These are phyloP conservation scores for Fomitopsis schrenkii DNA, from an alignment of 1,284 basidiomycete species.

Conservation along the genomic window DNA sequence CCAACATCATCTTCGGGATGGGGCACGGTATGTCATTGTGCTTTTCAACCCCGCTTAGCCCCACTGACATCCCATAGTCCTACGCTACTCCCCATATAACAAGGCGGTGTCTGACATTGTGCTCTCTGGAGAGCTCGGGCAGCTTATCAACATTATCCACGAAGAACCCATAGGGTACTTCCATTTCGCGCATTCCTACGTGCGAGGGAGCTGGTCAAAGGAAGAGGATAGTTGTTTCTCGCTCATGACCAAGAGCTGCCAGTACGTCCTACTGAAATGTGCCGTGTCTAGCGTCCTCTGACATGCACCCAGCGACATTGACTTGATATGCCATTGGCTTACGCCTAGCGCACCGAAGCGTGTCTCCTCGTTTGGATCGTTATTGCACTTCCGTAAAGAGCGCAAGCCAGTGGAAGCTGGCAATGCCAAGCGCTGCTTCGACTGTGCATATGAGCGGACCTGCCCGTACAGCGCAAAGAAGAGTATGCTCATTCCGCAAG, in stretches of 20 bases:
- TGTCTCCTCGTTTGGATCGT: slow-evolving; percentile 81
- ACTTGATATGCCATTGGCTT: slow-evolving; percentile 77
- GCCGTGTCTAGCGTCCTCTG: background rate
- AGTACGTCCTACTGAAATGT: slow-evolving; percentile 41
- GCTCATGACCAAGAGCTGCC: slow-evolving; percentile 86
- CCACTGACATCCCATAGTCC: slow-evolving; percentile 41
- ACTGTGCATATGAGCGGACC: slow-evolving; percentile 65
- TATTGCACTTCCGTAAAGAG: slow-evolving; percentile 74
- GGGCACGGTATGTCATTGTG: slow-evolving; percentile 58
- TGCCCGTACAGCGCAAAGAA: slow-evolving; percentile 86
- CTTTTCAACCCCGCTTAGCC: background rate
- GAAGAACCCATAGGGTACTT: slow-evolving; percentile 76
- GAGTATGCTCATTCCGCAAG: slow-evolving; percentile 39
- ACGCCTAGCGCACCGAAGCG: slow-evolving; percentile 57
- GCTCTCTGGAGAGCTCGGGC: slow-evolving; percentile 66
- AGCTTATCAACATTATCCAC: slow-evolving; percentile 76
- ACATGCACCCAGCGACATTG: slow-evolving; percentile 61
- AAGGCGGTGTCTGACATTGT: slow-evolving; percentile 66
- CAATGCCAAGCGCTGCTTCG: slow-evolving; percentile 62
- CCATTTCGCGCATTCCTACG: slow-evolving; percentile 84
- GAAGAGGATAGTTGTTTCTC: slow-evolving; percentile 73
- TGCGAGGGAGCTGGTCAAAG: slow-evolving; percentile 76
- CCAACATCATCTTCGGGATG: slow-evolving; percentile 76
- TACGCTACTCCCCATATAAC: slow-evolving; percentile 84
- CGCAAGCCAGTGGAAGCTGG: slow-evolving; percentile 69